Evolutionary conservation across 176 grass and related monocot genomes (phyloP).

Genomic region (Chrysopogon serrulatus): DNA sequence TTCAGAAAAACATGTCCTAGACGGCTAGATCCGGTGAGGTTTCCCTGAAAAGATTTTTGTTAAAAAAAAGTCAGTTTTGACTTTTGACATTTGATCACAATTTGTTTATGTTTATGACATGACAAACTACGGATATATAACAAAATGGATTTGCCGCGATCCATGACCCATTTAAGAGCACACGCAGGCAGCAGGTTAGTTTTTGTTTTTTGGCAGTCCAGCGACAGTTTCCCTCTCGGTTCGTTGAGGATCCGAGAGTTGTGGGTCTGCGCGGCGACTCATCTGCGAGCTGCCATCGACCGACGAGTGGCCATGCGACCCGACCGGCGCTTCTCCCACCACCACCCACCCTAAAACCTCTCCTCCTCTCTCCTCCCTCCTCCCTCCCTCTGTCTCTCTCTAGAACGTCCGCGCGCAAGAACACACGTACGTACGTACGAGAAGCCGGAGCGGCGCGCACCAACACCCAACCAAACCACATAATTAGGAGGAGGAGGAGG

Average conservation of each 20-base stretch:
- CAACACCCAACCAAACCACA: background rate
- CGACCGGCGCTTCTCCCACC: constrained; percentile 4
- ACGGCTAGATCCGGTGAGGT: too few species aligned
- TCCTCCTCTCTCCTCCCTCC: background rate
- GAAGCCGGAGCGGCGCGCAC: background rate
- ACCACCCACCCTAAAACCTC: constrained; percentile 26
- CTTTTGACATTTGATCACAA: background rate
- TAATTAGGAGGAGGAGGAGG: background rate
- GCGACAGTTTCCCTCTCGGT: background rate
- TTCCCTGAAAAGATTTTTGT: background rate
- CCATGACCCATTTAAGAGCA: background rate
- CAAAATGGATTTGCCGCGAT: background rate
- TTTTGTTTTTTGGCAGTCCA: background rate
- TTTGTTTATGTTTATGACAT: background rate
- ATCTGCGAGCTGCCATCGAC: background rate
- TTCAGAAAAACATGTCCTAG: background rate
- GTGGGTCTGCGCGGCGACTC: background rate
- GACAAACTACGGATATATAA: background rate
- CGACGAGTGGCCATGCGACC: constrained; percentile 9
- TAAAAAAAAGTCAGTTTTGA: background rate
- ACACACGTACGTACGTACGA: background rate
- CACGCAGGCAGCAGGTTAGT: background rate
- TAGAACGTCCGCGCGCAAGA: constrained; percentile 42
- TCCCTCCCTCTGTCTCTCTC: background rate
- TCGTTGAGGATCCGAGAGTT: constrained; percentile 21